A percentile compares a stretch with the other conserved stretches of the same genome.
Conservation (phyloP, 805 yeast species). For the Candida xiaguanensis region DNA sequence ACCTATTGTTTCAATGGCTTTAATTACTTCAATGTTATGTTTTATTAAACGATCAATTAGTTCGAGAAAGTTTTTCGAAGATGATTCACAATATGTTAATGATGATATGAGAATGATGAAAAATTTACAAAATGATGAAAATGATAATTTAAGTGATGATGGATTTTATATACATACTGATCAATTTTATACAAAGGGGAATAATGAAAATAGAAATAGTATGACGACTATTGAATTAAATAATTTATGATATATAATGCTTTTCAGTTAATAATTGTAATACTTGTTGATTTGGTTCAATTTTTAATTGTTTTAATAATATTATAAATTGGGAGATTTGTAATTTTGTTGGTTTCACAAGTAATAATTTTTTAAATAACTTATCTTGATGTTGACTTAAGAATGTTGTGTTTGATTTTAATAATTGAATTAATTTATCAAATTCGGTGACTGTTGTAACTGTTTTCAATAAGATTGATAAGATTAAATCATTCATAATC, state of each 20-base stretch:
- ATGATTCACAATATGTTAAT: slow-evolving; percentile 24
- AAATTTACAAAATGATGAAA: slow-evolving; percentile 11
- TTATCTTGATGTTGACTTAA: slow-evolving; percentile 15
- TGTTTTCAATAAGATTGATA: slow-evolving; percentile 19
- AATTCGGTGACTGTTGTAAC: slow-evolving; percentile 24
- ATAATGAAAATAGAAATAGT: not conserved
- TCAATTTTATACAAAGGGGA: slow-evolving; percentile 27
- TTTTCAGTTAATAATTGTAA: not conserved
- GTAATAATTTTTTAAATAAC: slow-evolving; percentile 13
- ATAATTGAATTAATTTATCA: slow-evolving; percentile 22
- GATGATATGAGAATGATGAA: slow-evolving; percentile 32
- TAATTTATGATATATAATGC: not conserved
- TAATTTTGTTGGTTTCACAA: slow-evolving; percentile 4
- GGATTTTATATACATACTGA: slow-evolving; percentile 42
- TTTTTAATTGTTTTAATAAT: not conserved
- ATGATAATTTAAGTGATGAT: slow-evolving; percentile 38
- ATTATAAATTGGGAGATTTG: slow-evolving; percentile 2
- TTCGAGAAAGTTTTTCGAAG: slow-evolving; percentile 41
- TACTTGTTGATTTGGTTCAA: not conserved
- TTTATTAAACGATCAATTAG: slow-evolving; percentile 66
- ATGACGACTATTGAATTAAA: slow-evolving; percentile 5
- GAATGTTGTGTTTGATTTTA: slow-evolving; percentile 8
- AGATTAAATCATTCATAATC: slow-evolving; percentile 14
- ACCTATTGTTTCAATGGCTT: slow-evolving; percentile 61
- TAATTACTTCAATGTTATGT: slow-evolving; percentile 64